These are phyloP conservation scores for Populus simonii DNA, from an alignment of 345 rosid species.

Conservation along the genomic window DNA sequence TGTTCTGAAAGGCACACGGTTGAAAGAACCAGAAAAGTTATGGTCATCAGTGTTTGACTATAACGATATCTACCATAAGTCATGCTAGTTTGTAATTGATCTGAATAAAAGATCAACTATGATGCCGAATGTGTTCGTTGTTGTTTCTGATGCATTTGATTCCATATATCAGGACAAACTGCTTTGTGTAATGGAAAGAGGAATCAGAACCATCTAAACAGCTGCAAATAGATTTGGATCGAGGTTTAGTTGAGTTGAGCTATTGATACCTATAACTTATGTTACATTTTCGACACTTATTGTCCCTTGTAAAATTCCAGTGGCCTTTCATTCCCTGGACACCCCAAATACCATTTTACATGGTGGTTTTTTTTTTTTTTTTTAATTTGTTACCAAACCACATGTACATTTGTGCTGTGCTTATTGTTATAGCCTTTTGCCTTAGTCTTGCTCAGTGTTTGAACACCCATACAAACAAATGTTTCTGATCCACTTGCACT, in stretches of 20 bases:
- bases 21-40: slow-evolving; percentile 58
- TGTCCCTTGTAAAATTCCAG: neutral
- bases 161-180: slow-evolving; percentile 68
- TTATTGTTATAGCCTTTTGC: too few relatives aligned
- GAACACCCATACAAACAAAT: too few relatives aligned
- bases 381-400: too few relatives aligned
- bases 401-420: too few relatives aligned
- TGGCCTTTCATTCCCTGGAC: neutral
- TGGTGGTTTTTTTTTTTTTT: rapidly evolving
- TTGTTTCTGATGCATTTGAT: slow-evolving; percentile 88
- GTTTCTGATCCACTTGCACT: too few relatives aligned
- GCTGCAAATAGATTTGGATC: neutral
- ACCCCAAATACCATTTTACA: neutral
- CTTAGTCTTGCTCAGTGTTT: too few relatives aligned
- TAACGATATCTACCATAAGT: slow-evolving; percentile 68
- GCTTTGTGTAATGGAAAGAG: slow-evolving; percentile 43
- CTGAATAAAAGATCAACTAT: slow-evolving; percentile 46
- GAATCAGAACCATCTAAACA: neutral
- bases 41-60: slow-evolving; percentile 88
- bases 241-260: neutral
- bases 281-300: neutral
- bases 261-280: neutral
- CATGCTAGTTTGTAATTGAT: slow-evolving; percentile 50
- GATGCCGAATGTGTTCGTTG: slow-evolving; percentile 50
- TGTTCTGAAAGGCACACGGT: slow-evolving; percentile 64